These are phyloP conservation scores for Anethum foeniculum DNA, from an alignment of 140 eudicot species.

Conservation along the genomic window DNA sequence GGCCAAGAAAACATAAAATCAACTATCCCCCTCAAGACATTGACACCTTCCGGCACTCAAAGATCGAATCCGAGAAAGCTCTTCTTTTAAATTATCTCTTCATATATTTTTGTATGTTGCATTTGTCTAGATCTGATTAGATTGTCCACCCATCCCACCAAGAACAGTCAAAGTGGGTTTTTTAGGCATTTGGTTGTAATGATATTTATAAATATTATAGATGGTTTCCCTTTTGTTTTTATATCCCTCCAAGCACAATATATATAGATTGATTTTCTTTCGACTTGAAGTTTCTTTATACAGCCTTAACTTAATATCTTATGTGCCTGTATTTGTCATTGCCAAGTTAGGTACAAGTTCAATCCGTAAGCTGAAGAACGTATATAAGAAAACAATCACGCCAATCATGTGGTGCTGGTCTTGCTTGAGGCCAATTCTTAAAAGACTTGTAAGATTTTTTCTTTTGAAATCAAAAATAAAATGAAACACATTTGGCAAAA, in stretches of 20 bases:
- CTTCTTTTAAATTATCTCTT: slow-evolving; percentile 38
- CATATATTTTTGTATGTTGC: slow-evolving; percentile 18
- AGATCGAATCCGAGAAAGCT: slow-evolving; percentile 53
- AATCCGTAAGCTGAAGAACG: no score
- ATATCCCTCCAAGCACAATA: background rate
- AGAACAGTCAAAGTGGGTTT: background rate
- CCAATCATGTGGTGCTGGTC: no score
- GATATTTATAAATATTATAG: background rate
- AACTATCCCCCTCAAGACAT: slow-evolving; percentile 33
- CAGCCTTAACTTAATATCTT: no score
- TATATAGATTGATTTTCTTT: background rate
- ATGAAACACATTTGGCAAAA: no score
- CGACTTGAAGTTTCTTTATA: background rate
- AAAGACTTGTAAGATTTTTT: no score
- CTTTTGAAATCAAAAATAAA: no score
- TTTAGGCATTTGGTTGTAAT: background rate
- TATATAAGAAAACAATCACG: no score
- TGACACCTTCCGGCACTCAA: slow-evolving; percentile 26
- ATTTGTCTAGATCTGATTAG: slow-evolving; percentile 3
- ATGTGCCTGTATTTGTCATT: no score
- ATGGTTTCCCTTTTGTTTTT: background rate
- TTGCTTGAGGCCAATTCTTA: no score
- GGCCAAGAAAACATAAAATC: slow-evolving; percentile 37
- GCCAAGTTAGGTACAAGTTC: no score
- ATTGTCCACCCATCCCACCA: background rate